Evolutionary conservation across 805 yeast species (phyloP), one percentile per base, ranked within the genome.

Genomic region (Candida dendrica): DNA sequence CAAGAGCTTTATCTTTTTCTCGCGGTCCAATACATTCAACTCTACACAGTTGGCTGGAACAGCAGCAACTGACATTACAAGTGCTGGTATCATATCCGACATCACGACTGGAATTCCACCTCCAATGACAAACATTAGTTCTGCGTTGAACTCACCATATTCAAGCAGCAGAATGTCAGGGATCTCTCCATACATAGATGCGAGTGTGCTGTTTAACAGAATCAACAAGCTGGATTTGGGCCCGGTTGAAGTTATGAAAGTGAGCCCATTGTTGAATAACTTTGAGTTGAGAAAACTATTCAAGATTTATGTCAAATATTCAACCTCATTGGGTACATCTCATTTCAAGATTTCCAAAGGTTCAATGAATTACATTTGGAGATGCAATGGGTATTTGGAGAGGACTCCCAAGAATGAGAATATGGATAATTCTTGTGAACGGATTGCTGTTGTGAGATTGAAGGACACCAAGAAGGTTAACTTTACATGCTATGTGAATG

Each of bases 311-410:
- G 29, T 46, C 20, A 10, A 15, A 6, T 3, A 33, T 8, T 19
- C 24, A 18, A 37, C 30, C 5, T 4, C 17, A 3, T 27, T 26
- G 6, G 27, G 31, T 16, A 35, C 27, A 26, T 34, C 38, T 14
- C 37, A 11, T 3, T 49, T 47, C 36, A 37, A 26, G 15, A 16
- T 47, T 18, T 15, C 33, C 5, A 48, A 36, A 34, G 40, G 34
- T 18, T 26, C 40, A 4, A 26, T 45, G 33, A 22, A 36, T 11
- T 51, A 51, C 36, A 31, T 10, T 16, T 53, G 57, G 57, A 35
- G 33, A 16, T 37, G 49, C 7, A 50, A 37, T 39, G 56, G 56
- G 1, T 50, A 54, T 29, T 41, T 54, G 8, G 56, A 53, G 39
- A 49, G 42, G 27, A 15, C 30, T 4, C 15, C 38, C 6, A 38